phyloP scores from a whole-genome alignment of 2,329 filamentous ascomycete species.

The Penicillium sp. region DNA sequence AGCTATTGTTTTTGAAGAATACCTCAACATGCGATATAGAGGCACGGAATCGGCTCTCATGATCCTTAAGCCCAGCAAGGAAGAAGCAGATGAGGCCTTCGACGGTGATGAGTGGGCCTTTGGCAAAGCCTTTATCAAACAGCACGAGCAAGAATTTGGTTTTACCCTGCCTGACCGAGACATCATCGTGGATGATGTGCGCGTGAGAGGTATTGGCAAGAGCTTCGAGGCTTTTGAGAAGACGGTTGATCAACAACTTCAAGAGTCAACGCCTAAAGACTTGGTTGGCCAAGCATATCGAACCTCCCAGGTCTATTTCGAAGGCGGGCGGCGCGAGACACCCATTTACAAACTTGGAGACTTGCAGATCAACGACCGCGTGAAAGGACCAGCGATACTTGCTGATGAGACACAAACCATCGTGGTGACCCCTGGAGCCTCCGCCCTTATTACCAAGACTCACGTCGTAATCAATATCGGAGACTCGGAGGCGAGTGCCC shows the following conservation, averaged over 20 bases:
- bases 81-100: conserved; percentile 49
- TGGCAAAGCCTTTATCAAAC: conserved; percentile 78
- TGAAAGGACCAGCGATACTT: conserved; percentile 80
- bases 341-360: conserved; percentile 81
- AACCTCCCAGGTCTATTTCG: conserved; percentile 77
- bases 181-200: conserved; percentile 87
- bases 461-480: conserved; percentile 42
- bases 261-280: conserved; percentile 51
- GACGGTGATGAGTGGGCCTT: conserved; percentile 75
- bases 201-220: conserved; percentile 85
- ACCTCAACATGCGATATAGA: conserved; percentile 72
- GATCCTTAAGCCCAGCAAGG: conserved; percentile 24
- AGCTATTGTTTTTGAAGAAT: conserved; percentile 83
- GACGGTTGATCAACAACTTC: conserved; percentile 62
- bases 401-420: conserved; percentile 62
- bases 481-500: conserved; percentile 29
- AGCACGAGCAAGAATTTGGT: conserved; percentile 90
- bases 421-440: conserved; percentile 41
- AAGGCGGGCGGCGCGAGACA: conserved; percentile 74
- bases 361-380: conserved; percentile 68
- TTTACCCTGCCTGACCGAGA: conserved; percentile 84
- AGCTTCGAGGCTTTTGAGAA: conserved; percentile 75
- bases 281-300: conserved; percentile 61
- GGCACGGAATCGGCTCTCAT: conserved; percentile 40
- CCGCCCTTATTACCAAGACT: conserved; percentile 39